These are phyloP conservation scores for Obelidium mucronatum DNA, from an alignment of 192 early-diverging fungal genomes.

Conservation along the genomic window DNA sequence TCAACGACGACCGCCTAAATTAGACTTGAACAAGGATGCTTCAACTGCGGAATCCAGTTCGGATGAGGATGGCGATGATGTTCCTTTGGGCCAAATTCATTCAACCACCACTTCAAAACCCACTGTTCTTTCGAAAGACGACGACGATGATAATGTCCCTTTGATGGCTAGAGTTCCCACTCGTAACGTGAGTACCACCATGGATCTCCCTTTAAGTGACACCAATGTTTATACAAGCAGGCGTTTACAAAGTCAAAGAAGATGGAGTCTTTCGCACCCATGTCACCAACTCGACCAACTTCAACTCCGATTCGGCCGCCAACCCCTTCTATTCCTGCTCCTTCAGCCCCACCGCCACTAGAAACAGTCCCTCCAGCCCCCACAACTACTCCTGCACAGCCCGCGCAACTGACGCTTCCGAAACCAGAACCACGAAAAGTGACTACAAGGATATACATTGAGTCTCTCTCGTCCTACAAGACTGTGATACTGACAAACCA, in stretches of 20 bases:
- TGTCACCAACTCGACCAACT: not conserved
- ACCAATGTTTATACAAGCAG: no score
- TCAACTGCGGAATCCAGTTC: not conserved
- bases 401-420: not conserved
- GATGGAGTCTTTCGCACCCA: no score
- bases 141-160: not conserved
- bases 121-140: constrained; percentile 1
- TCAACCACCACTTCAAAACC: no score
- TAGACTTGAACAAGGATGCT: not conserved
- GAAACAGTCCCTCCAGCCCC: not conserved
- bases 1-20: not conserved
- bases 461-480: constrained; percentile 72
- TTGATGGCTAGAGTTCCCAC: no score
- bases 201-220: no score
- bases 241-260: no score
- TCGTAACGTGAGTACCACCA: no score
- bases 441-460: constrained; percentile 89
- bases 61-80: constrained; percentile 22
- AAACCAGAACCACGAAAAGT: constrained; percentile 47
- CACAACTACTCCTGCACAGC: not conserved
- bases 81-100: constrained; percentile 24
- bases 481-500: constrained; percentile 78
- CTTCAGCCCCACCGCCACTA: not conserved
- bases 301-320: not conserved
- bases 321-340: not conserved